phyloP scores from a whole-genome alignment of 2,329 filamentous ascomycete species.

The Fusarium sp. region DNA sequence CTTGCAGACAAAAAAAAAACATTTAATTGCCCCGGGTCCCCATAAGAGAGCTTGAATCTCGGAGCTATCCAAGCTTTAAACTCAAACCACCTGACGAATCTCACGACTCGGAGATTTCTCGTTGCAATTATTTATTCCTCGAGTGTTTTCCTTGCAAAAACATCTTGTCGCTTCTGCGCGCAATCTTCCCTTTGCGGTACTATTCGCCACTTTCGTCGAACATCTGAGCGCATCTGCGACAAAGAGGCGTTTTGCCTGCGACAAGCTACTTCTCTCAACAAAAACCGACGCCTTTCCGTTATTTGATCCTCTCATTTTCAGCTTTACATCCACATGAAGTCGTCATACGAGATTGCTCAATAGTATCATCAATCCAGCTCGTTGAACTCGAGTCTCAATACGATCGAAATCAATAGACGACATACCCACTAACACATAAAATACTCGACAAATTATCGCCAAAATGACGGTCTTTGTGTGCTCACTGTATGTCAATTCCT shows the following conservation, averaged over 20 bases:
- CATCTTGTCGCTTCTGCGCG: background rate
- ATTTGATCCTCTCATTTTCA: background rate
- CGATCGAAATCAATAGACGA: constrained; percentile 2
- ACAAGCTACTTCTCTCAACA: constrained; percentile 40
- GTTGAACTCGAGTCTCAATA: constrained; percentile 1
- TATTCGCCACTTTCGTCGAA: constrained; percentile 28
- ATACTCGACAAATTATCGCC: constrained; percentile 24
- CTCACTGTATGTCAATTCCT: constrained; percentile 51
- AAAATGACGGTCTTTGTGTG: constrained; percentile 57
- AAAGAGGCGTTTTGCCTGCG: constrained; percentile 45
- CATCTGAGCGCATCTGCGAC: constrained; percentile 44
- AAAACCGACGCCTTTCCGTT: constrained; percentile 25
- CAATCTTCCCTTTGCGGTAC: constrained; percentile 22
- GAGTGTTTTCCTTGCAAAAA: constrained; percentile 8
- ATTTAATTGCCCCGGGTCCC: constrained; percentile 13
- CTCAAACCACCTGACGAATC: constrained; percentile 41
- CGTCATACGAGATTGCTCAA: constrained; percentile 39
- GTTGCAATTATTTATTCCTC: constrained; percentile 4
- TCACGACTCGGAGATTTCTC: constrained; percentile 43
- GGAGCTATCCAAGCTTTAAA: constrained; percentile 45
- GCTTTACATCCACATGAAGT: constrained; percentile 41
- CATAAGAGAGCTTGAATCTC: constrained; percentile 21
- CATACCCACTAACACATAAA: constrained; percentile 9
- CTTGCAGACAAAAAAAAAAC: background rate
- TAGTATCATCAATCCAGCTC: constrained; percentile 21